Percentiles rank a stretch among this genome's conserved stretches.
These are phyloP conservation scores for Lipomyces chichibuensis DNA, from an alignment of 805 yeast species.

Conservation along the genomic window DNA sequence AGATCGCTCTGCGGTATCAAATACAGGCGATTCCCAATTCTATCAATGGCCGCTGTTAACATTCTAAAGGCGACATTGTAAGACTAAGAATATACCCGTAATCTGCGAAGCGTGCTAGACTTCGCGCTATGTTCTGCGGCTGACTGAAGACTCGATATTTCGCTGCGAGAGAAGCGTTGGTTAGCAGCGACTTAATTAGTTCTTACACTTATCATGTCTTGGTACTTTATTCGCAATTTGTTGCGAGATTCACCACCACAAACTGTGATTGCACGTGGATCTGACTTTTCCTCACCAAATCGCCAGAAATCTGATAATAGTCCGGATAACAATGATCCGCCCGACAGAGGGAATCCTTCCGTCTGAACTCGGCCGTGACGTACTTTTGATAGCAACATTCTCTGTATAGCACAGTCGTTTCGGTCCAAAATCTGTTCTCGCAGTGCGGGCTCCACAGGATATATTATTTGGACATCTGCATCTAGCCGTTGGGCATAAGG, in stretches of 20 bases:
- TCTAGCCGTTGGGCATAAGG: not conserved
- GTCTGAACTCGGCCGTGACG: not conserved
- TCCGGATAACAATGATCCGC: not conserved
- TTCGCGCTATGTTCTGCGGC: not conserved
- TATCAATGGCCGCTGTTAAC: not conserved
- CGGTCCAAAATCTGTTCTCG: not conserved
- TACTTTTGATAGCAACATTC: not conserved
- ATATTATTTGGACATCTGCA: not conserved
- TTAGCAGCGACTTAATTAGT: not conserved
- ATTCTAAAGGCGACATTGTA: not conserved
- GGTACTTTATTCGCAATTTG: constrained; percentile 5
- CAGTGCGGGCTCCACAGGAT: not conserved
- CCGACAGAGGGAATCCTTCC: not conserved
- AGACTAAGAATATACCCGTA: not conserved
- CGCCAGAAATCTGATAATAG: not conserved
- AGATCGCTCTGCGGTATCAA: constrained; percentile 14
- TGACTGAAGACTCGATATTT: not conserved
- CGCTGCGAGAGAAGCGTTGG: not conserved
- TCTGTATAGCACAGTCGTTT: not conserved
- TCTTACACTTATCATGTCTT: not conserved
- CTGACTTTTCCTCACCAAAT: not conserved
- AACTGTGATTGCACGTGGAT: not conserved
- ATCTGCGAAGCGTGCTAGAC: not conserved
- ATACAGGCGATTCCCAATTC: constrained; percentile 16
- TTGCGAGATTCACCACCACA: not conserved